Percentiles rank a stretch among this genome's conserved stretches.
phyloP scores from a whole-genome alignment of 2,329 filamentous ascomycete genomes.

The Teratosphaeria viscida region DNA sequence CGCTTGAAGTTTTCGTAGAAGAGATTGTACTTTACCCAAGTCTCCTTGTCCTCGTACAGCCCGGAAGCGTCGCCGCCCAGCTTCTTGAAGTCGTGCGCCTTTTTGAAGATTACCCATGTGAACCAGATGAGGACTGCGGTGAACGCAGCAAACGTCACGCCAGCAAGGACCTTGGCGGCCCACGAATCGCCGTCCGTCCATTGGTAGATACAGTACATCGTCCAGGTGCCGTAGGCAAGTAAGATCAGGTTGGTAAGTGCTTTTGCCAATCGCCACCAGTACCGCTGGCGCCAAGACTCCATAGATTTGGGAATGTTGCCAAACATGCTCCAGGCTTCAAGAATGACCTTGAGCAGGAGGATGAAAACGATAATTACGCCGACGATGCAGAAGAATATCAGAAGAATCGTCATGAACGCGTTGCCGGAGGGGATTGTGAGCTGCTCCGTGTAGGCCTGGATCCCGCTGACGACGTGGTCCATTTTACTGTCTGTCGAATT shows the following conservation, averaged over 20 bases:
- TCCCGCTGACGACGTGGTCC: conserved; percentile 55
- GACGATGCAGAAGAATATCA: conserved; percentile 80
- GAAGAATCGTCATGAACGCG: conserved; percentile 89
- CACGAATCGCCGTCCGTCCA: conserved; percentile 90
- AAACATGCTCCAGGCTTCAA: conserved; percentile 86
- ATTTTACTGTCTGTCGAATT: conserved; percentile 30
- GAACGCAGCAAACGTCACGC: conserved; percentile 68
- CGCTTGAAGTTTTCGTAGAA: conserved; percentile 97
- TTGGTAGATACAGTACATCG: conserved; percentile 90
- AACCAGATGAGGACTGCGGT: conserved; percentile 76
- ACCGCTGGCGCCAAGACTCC: conserved; percentile 81
- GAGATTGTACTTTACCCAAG: conserved; percentile 90
- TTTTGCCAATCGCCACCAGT: conserved; percentile 86
- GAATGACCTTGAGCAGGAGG: conserved; percentile 77
- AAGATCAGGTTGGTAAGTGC: conserved; percentile 85
- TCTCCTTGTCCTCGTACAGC: conserved; percentile 79
- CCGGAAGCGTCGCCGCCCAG: conserved; percentile 60
- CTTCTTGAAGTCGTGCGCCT: conserved; percentile 64
- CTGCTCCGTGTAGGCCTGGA: conserved; percentile 74
- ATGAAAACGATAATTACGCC: conserved; percentile 76
- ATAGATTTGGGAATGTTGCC: conserved; percentile 74
- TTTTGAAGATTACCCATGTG: conserved; percentile 68
- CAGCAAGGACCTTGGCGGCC: conserved; percentile 78
- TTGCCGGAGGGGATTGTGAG: conserved; percentile 78
- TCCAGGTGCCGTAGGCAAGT: conserved; percentile 88